Evolutionary conservation across 2,329 filamentous ascomycete genomes (phyloP), one percentile per base, ranked within the genome.

Genomic region (Pestalotiopsis sp.): DNA sequence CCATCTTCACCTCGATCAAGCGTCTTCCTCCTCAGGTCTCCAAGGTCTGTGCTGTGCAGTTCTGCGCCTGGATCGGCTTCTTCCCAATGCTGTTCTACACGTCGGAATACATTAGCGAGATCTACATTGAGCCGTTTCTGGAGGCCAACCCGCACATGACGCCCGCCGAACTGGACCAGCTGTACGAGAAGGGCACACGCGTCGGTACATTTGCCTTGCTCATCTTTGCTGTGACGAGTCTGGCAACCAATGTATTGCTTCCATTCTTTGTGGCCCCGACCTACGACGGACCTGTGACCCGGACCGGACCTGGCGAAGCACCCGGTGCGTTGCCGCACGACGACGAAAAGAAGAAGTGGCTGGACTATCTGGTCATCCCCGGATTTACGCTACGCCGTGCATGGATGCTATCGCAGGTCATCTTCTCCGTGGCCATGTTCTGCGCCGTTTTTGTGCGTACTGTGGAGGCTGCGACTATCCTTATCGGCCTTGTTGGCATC

Each of bases 81-180:
- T 98, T 98, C 75, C 95, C 95, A 1, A 94, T 97, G 79, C 86
- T 98, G 2, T 98, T 97, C 82, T 98, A 98, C 83, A 94, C 94
- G 4, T 97, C 94, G 1, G 97, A 94, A 20, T 98, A 96, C 79
- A 92, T 98, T 73, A 95, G 93, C 70, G 94, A 97, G 77, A 93
- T 98, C 68, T 97, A 97, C 75, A 92, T 94, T 20, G 92, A 97
- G 77, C 94, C 94, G 0, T 92, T 88, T 73, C 90, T 98, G 65
- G 86, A 90, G 72, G 83, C 88, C 65, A 92, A 97, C 73, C 94
- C 94, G 0, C 82, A 95, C 78, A 91, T 97, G 85, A 88, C 90
- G 0, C 87, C 91, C 0, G 85, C 87, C 17, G 90, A 98, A 74
- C 89, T 98, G 69, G 91, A 97, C 75, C 81, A 85, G 64, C 86